These are phyloP conservation scores for Astrothelium macrocarpum DNA, from an alignment of 495 filamentous ascomycete genomes.

Conservation along the genomic window DNA sequence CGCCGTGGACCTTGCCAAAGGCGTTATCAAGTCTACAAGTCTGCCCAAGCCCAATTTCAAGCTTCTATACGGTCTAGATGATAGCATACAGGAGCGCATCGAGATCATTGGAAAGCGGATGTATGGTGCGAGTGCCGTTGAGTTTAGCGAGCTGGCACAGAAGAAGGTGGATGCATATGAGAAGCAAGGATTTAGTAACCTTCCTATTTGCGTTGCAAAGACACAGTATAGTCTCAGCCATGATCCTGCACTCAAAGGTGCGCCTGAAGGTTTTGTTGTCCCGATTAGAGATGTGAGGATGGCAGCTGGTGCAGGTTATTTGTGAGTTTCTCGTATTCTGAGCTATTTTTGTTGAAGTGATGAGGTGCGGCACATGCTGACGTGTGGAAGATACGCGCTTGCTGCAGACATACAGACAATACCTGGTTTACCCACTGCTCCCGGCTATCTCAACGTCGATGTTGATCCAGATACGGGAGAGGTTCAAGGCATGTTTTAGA, in stretches of 20 bases:
- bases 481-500: slow-evolving; percentile 88
- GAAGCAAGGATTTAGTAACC: slow-evolving; percentile 78
- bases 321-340: slow-evolving; percentile 45
- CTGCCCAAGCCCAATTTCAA: slow-evolving; percentile 78
- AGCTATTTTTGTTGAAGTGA: not conserved
- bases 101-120: slow-evolving; percentile 82
- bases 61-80: slow-evolving; percentile 73
- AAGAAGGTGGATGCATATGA: slow-evolving; percentile 94
- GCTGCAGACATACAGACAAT: slow-evolving; percentile 98
- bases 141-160: slow-evolving; percentile 88
- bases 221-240: slow-evolving; percentile 96
- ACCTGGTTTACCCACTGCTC: slow-evolving; percentile 87
- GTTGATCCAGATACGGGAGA: slow-evolving; percentile 89
- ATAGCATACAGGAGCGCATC: slow-evolving; percentile 78
- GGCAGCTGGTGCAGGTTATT: slow-evolving; percentile 86
- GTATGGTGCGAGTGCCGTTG: slow-evolving; percentile 86
- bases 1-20: slow-evolving; percentile 78
- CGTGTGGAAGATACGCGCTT: slow-evolving; percentile 60
- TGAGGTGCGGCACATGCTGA: slow-evolving; percentile 15
- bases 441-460: slow-evolving; percentile 93
- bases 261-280: slow-evolving; percentile 91
- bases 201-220: slow-evolving; percentile 96
- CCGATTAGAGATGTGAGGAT: slow-evolving; percentile 90
- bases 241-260: slow-evolving; percentile 87
- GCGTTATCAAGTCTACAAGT: slow-evolving; percentile 69